Evolutionary conservation across 805 yeast species (phyloP).

Genomic region (Wickerhamomyces subpelliculosus): DNA sequence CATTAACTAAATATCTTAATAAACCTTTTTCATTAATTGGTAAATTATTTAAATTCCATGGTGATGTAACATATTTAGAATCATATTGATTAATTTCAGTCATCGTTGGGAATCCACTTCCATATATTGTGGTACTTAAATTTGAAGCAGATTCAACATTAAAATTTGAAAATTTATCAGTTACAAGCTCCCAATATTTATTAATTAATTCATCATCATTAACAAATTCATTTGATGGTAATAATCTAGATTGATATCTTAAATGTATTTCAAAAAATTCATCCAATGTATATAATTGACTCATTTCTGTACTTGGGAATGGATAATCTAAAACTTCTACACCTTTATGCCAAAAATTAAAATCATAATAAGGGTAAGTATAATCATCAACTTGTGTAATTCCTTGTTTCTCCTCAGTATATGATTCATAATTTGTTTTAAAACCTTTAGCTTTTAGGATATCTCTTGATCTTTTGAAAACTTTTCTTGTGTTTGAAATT

Average conservation of each 20-base stretch:
- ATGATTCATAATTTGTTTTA: conserved; percentile 39
- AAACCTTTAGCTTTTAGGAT: conserved; percentile 44
- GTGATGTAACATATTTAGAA: conserved; percentile 13
- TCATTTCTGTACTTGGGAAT: conserved; percentile 30
- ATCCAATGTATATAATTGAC: conserved; percentile 46
- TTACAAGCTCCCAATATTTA: conserved; percentile 35
- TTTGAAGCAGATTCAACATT: conserved; percentile 31
- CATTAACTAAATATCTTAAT: conserved; percentile 36
- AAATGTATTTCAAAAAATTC: conserved; percentile 54
- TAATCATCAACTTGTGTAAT: conserved; percentile 26
- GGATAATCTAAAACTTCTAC: conserved; percentile 32
- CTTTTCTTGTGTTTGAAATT: conserved; percentile 38
- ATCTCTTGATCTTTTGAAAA: conserved; percentile 39
- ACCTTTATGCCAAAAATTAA: conserved; percentile 36
- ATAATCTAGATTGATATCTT: conserved; percentile 28
- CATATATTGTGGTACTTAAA: conserved; percentile 31
- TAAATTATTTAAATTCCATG: conserved; percentile 56
- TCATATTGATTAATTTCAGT: conserved; percentile 8
- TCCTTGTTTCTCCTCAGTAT: conserved; percentile 36
- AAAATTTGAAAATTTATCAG: conserved; percentile 21
- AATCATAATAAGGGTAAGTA: conserved; percentile 35
- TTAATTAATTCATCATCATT: conserved; percentile 19
- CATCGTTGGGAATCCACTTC: conserved; percentile 27
- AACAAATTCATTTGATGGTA: neutral
- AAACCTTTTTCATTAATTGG: conserved; percentile 44